Base-by-base conservation (phyloP, 1,139 yeast genomes). In the Pichia sp. region DNA sequence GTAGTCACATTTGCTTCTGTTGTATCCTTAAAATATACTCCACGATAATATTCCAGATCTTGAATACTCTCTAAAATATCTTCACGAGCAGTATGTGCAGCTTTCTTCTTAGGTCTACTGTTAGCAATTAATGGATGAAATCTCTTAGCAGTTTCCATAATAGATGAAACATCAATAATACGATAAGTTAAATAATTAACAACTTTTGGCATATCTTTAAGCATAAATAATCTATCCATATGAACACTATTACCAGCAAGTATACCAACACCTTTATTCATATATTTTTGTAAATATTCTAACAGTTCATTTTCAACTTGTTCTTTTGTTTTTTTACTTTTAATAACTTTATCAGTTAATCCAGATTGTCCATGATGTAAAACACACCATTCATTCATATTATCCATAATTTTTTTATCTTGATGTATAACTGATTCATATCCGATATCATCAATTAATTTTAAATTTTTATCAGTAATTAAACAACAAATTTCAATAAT, bases 401-500 rank as follows among this genome's bases (percentile, higher is more conserved):
- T 60, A 56, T 82, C 86, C 73, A 90, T 69, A 1, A 74, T 72
- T n/a, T 68, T 69, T 53, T 80, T 72, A 26, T 86, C 84, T 55
- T 78, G 82, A 61, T 85, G 89, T 11, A 92, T 74, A 2, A 89
- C 89, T 28, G 89, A 79, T 61, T 90, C 96, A 62, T 81, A 92
- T 1, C 92, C 94, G 2, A 66, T 64, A 30, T 72, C 74, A 51
- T 86, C 95, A 2, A 89, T 67, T 3, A 86, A 58, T 48, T 85
- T 77, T 55, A 92, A 72, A 51, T 86, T 68, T 7, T 86, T 88
- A 61, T 92, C 96, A 1, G 99, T 92, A 45, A 94, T 72, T 37
- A 90, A 70, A 64, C 97, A 89, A 64, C 97, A 89, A 34, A 94
- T 81, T 66, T 94, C 98, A 55, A 94, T 86, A 58, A 94, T 90